A percentile compares a stretch with the other conserved stretches of the same genome.
Conservation (phyloP, 257 asterid species). For the Mitragyna speciosa region DNA sequence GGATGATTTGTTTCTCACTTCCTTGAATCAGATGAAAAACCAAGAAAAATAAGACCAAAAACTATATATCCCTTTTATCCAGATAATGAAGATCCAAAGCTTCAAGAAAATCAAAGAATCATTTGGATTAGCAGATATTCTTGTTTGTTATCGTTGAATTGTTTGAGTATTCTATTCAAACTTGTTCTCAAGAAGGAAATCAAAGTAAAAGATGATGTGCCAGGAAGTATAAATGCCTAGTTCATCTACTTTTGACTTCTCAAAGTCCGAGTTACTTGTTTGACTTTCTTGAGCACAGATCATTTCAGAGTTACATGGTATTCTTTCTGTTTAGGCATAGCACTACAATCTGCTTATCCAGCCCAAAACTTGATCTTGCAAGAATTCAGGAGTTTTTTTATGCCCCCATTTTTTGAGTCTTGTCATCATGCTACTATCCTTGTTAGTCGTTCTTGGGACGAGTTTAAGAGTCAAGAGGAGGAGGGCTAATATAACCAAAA, state of each 20-base stretch:
- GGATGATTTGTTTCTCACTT: not conserved
- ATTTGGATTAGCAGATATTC: not conserved
- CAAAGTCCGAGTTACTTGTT: not conserved
- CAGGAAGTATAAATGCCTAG: not conserved
- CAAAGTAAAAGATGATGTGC: conserved; percentile 3
- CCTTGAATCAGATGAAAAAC: not conserved
- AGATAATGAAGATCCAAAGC: not conserved
- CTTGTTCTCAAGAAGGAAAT: not conserved
- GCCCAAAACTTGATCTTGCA: not conserved
- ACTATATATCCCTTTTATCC: not conserved
- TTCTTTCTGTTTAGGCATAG: not conserved
- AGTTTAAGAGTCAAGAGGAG: not conserved
- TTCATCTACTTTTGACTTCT: not conserved
- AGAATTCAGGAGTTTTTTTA: not conserved
- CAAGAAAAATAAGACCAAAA: not conserved
- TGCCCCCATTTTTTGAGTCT: not conserved
- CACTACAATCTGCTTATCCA: not conserved
- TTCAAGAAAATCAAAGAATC: not conserved
- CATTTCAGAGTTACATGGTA: not conserved
- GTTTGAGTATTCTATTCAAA: not conserved
- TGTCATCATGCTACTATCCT: not conserved
- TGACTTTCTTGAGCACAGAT: not conserved
- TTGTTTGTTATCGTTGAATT: not conserved
- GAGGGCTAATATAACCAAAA: not conserved
- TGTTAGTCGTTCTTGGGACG: not conserved